phyloP scores from a whole-genome alignment of 1,284 basidiomycete species.

The Trichosporon sp. region DNA sequence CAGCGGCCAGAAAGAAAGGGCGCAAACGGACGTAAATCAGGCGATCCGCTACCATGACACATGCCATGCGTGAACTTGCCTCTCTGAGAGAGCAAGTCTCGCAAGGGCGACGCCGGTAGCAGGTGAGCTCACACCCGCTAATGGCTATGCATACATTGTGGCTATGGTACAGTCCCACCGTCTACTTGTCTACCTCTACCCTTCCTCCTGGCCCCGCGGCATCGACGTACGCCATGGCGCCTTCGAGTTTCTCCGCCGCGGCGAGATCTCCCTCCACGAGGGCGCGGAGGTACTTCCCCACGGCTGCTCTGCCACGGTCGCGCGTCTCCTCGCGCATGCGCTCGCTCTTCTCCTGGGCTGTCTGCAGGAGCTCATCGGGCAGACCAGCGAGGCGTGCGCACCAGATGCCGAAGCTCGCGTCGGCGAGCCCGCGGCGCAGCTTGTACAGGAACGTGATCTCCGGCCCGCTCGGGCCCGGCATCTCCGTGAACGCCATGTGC shows the following conservation, averaged over 20 bases:
- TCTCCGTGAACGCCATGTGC: constrained; percentile 75
- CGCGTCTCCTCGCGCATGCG: constrained; percentile 51
- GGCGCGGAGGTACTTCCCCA: constrained; percentile 4
- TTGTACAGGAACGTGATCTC: constrained; percentile 82
- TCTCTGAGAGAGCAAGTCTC: no score
- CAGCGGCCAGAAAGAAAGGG: not conserved
- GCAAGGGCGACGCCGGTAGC: no score
- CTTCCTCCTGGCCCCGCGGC: not conserved
- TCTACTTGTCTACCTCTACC: constrained; percentile 13
- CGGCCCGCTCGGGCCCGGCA: constrained; percentile 50
- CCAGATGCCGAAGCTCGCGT: constrained; percentile 82
- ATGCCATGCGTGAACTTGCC: no score
- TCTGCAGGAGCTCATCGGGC: constrained; percentile 61
- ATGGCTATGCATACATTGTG: not conserved
- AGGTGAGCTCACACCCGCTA: no score
- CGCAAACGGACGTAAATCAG: not conserved
- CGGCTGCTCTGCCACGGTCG: constrained; percentile 11
- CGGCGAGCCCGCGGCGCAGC: constrained; percentile 65
- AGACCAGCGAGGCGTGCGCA: constrained; percentile 80
- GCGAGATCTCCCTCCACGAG: not conserved
- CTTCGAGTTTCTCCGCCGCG: constrained; percentile 12
- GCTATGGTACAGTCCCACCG: not conserved
- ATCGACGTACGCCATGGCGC: constrained; percentile 14
- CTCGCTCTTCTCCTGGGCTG: constrained; percentile 56
- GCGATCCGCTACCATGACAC: not conserved